A percentile compares a stretch with the other conserved stretches of the same genome.
Evolutionary conservation across 768 basidiomycete genomes (phyloP).

Genomic region (Tricholoma sp.): DNA sequence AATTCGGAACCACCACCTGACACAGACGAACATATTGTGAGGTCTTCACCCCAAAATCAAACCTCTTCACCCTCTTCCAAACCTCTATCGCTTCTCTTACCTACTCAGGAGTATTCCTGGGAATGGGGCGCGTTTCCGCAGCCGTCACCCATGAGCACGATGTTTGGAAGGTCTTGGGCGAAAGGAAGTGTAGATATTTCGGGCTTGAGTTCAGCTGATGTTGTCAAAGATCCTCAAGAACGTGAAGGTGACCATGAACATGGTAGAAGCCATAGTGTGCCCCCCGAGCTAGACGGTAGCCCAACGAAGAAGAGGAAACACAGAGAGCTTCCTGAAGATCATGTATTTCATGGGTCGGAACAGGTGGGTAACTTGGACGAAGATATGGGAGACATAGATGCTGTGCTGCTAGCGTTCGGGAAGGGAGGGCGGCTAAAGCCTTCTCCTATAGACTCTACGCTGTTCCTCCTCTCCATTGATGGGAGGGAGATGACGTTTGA

Average conservation of each 20-base stretch:
- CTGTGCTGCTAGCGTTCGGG: conserved; percentile 29
- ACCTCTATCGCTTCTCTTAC: conserved; percentile 11
- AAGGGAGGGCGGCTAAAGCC: conserved; percentile 53
- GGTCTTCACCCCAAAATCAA: conserved; percentile 3
- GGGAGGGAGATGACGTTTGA: conserved; percentile 62
- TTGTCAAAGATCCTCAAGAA: conserved; percentile 23
- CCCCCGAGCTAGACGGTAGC: conserved; percentile 45
- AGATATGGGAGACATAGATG: conserved; percentile 17
- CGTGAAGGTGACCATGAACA: conserved; percentile 21
- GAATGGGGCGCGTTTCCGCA: conserved; percentile 92
- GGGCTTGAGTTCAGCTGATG: conserved; percentile 10
- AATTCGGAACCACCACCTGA: conserved; percentile 63
- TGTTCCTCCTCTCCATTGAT: conserved; percentile 62
- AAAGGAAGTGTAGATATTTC: conserved; percentile 17
- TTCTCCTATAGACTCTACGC: conserved; percentile 53
- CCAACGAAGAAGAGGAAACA: conserved; percentile 25
- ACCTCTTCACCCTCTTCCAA: conserved; percentile 9
- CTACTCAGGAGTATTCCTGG: conserved; percentile 77
- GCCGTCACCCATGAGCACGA: conserved; percentile 58
- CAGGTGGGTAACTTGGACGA: conserved; percentile 13
- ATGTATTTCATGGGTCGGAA: conserved; percentile 5
- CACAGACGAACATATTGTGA: conserved; percentile 16
- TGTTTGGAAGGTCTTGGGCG: conserved; percentile 37
- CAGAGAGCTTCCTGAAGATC: conserved; percentile 24
- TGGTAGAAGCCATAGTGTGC: conserved; percentile 52